A percentile compares a stretch with the other conserved stretches of the same genome.
These are phyloP conservation scores for Erysimum cheiri DNA, from an alignment of 441 rosid genomes.

Conservation along the genomic window DNA sequence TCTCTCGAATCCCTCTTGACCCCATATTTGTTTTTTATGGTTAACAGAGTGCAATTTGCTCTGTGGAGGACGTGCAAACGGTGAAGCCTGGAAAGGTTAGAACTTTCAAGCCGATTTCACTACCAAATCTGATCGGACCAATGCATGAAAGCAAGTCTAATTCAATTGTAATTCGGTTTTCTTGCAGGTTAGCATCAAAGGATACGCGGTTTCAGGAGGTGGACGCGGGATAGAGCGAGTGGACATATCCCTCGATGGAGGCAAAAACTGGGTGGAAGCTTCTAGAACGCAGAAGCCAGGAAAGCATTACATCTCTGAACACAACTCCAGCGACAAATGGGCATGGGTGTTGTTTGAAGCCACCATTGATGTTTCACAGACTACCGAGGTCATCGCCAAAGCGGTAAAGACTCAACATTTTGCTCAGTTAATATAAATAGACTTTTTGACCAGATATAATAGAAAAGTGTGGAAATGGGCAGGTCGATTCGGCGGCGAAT, in stretches of 20 bases:
- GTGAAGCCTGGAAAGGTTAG: slow-evolving; percentile 92
- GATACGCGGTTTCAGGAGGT: slow-evolving; percentile 97
- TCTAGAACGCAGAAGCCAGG: slow-evolving; percentile 74
- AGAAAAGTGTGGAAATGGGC: slow-evolving; percentile 30
- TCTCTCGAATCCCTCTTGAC: neutral
- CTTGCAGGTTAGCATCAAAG: slow-evolving; percentile 71
- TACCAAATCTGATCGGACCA: slow-evolving; percentile 9
- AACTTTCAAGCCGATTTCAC: slow-evolving; percentile 17
- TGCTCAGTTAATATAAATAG: neutral
- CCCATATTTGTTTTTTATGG: slow-evolving; percentile 31
- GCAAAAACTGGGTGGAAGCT: slow-evolving; percentile 92
- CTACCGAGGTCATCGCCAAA: slow-evolving; percentile 82
- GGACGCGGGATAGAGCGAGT: slow-evolving; percentile 98
- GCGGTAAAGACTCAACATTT: slow-evolving; percentile 61
- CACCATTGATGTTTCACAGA: slow-evolving; percentile 58
- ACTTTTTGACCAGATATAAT: neutral
- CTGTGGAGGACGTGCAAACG: slow-evolving; percentile 81
- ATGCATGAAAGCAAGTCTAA: slow-evolving; percentile 3
- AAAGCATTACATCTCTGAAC: slow-evolving; percentile 63
- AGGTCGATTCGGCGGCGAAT: slow-evolving; percentile 96
- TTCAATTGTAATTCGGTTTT: neutral
- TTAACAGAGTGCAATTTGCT: slow-evolving; percentile 87
- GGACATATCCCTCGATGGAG: slow-evolving; percentile 92
- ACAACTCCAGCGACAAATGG: slow-evolving; percentile 82
- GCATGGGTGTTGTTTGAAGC: slow-evolving; percentile 96